These are phyloP conservation scores for Microthlaspi erraticum DNA, from an alignment of 345 rosid species.

Conservation along the genomic window DNA sequence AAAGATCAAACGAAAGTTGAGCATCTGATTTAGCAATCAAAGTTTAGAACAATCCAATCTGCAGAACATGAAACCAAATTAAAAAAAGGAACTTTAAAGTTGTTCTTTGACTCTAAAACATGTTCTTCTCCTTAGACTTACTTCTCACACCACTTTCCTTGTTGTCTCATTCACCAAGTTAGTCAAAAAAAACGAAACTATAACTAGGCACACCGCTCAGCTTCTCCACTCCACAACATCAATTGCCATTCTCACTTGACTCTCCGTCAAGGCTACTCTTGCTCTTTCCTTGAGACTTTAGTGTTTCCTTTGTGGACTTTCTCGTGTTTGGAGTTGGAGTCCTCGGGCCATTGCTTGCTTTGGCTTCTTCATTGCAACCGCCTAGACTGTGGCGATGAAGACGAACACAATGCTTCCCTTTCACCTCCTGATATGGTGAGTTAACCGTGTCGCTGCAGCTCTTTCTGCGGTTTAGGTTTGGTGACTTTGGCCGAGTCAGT, in stretches of 20 bases:
- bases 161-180: constrained; percentile 42
- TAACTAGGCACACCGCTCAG: not conserved
- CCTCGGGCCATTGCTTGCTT: constrained; percentile 21
- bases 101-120: constrained; percentile 26
- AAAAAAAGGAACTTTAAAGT: not conserved
- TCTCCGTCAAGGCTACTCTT: constrained; percentile 34
- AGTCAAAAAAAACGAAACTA: constrained; percentile 43
- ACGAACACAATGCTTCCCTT: constrained; percentile 60
- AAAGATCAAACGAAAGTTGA: constrained; percentile 22
- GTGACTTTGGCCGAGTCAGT: constrained; percentile 78
- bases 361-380: constrained; percentile 49
- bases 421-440: constrained; percentile 53
- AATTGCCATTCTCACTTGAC: constrained; percentile 16
- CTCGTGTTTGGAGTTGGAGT: constrained; percentile 41
- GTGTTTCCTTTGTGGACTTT: constrained; percentile 35
- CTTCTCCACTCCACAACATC: constrained; percentile 34
- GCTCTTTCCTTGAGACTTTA: constrained; percentile 27
- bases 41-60: constrained; percentile 30
- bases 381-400: constrained; percentile 70
- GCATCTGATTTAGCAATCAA: constrained; percentile 34
- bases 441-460: constrained; percentile 76
- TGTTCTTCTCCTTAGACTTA: constrained; percentile 21
- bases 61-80: constrained; percentile 14
- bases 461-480: constrained; percentile 74
- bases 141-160: constrained; percentile 22